Base-by-base conservation (phyloP, 345 rosid species). In the Rhodamnia rubescens region DNA sequence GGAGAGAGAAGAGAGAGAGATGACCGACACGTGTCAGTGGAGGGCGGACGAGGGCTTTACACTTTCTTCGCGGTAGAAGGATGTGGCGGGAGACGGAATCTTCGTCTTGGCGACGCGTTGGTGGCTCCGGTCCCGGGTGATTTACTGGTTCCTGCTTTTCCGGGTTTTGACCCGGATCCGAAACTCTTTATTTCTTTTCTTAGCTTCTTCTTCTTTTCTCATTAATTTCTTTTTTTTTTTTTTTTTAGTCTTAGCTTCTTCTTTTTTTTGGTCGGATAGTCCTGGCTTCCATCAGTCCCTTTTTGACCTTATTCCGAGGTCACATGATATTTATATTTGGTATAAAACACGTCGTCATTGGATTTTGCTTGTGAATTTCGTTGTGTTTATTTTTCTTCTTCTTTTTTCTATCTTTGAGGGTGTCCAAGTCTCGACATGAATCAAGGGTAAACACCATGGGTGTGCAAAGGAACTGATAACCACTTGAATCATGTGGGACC, bases 21-120 rank as follows among this genome's bases (percentile, higher is more conserved):
- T 61, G 74, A 87, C 87, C 85, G 88, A 83, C 91, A 87, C 86
- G 75, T 86, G 74, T 54, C 74, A 6, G 74, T 56, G 22, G 24
- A 2, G 8, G 21, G 27, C 4, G 26, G 58, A 4, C 5, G 59
- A 26, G 59, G 12, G n/a, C n/a, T 55, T 3, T 8, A 55, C 58
- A 8, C n/a, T 55, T 21, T 22, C 58, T 55, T 55, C 58, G 58
- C 58, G 58, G 42, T 26, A 6, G 57, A 24, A 29, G 15, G 54
- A 82, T 53, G 84, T 15, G 84, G 61, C 47, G 84, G 44, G 53
- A 53, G 84, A 36, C 47, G 78, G 78, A 69, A 69, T 69, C 78
- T 69, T 29, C 75, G 22, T 10, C 44, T 54, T 21, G 57, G 54
- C 21, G 54, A 16, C 54, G 54, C 20, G 32, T 4, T 8, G 42